Percentiles rank a stretch among this genome's conserved stretches.
Conservation (phyloP, 352 stramenopile species). For the Phytophthora macrochlamydospora region DNA sequence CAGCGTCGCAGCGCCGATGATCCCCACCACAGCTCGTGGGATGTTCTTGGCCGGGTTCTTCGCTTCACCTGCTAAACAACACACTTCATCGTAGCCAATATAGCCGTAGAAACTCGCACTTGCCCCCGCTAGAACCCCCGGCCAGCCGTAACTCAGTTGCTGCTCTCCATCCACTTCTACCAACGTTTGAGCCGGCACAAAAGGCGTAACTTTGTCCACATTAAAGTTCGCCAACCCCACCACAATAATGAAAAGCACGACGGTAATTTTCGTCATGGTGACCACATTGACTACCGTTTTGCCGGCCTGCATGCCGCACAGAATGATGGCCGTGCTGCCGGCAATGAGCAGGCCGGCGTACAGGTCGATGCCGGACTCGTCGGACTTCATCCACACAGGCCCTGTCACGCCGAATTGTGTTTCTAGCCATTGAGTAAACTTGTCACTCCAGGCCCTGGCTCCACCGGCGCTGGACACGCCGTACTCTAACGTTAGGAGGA, state of each 20-base stretch:
- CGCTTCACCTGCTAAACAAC: slow-evolving; percentile 90
- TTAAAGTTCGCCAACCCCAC: slow-evolving; percentile 87
- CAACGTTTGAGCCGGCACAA: slow-evolving; percentile 59
- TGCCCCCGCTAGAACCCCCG: slow-evolving; percentile 87
- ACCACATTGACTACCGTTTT: slow-evolving; percentile 91
- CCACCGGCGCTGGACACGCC: slow-evolving; percentile 90
- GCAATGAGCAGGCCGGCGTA: slow-evolving; percentile 85
- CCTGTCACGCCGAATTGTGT: slow-evolving; percentile 53
- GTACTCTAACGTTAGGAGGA: slow-evolving; percentile 94
- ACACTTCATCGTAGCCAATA: slow-evolving; percentile 97
- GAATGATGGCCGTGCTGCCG: slow-evolving; percentile 64
- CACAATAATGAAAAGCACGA: slow-evolving; percentile 94
- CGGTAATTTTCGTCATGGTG: slow-evolving; percentile 89
- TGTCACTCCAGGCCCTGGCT: slow-evolving; percentile 94
- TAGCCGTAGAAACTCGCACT: slow-evolving; percentile 96
- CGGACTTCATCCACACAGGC: slow-evolving; percentile 70
- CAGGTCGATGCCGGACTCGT: slow-evolving; percentile 63
- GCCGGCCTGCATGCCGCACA: slow-evolving; percentile 87
- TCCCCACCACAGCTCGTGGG: slow-evolving; percentile 87
- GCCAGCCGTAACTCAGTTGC: slow-evolving; percentile 62
- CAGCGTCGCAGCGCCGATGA: slow-evolving; percentile 81
- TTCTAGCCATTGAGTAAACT: slow-evolving; percentile 86
- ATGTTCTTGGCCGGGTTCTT: slow-evolving; percentile 89
- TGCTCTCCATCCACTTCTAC: slow-evolving; percentile 33
- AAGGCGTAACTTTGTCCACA: slow-evolving; percentile 80